These are phyloP conservation scores for Furcasterigmium furcatum DNA, from an alignment of 2,329 filamentous ascomycete genomes.

Conservation along the genomic window DNA sequence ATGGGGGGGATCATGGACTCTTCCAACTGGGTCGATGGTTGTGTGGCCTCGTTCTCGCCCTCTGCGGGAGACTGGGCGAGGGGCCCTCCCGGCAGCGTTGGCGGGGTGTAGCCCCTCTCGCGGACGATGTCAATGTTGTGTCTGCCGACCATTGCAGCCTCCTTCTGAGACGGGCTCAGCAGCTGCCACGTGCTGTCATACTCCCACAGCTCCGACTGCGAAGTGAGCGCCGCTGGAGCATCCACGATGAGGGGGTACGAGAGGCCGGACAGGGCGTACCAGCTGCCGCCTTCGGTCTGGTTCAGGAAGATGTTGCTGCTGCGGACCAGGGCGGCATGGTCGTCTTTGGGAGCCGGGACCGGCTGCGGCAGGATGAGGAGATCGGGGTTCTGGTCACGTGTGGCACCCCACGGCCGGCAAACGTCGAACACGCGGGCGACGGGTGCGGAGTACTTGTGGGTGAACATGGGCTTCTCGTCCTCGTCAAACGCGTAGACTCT, in stretches of 20 bases:
- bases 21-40: slow-evolving; percentile 20
- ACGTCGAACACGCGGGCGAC: slow-evolving; percentile 90
- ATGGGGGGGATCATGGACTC: slow-evolving; percentile 11
- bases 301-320: slow-evolving; percentile 78
- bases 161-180: slow-evolving; percentile 43
- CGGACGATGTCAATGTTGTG: slow-evolving; percentile 53
- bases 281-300: slow-evolving; percentile 79
- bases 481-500: slow-evolving; percentile 76
- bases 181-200: slow-evolving; percentile 33
- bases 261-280: slow-evolving; percentile 89
- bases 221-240: slow-evolving; percentile 45
- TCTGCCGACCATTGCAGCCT: slow-evolving; percentile 66
- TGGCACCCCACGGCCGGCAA: slow-evolving; percentile 67
- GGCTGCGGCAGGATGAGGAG: slow-evolving; percentile 87
- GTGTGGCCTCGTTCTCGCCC: slow-evolving; percentile 26
- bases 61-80: slow-evolving; percentile 23
- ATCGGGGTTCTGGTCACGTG: slow-evolving; percentile 63
- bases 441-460: slow-evolving; percentile 68
- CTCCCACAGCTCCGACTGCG: slow-evolving; percentile 46
- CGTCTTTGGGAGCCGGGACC: slow-evolving; percentile 54
- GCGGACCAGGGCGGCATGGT: slow-evolving; percentile 47
- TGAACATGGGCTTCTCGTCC: slow-evolving; percentile 57
- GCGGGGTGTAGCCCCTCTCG: slow-evolving; percentile 27
- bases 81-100: slow-evolving; percentile 31
- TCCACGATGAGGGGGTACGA: slow-evolving; percentile 84